Base-by-base conservation (phyloP, 495 filamentous ascomycete genomes). In the Saxispiralis lemnorum region DNA sequence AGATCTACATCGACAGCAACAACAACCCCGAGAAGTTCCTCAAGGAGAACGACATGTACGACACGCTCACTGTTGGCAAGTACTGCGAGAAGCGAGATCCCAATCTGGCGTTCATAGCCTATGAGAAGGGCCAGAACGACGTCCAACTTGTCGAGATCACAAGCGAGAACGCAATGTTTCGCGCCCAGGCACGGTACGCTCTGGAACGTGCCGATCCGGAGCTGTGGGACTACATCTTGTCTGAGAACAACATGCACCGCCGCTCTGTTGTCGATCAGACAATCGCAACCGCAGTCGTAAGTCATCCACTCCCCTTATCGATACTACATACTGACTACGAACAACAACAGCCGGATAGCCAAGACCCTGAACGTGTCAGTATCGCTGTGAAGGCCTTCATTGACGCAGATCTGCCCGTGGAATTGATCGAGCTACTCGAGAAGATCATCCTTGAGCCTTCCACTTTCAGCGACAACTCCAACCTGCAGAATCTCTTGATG, bases 1-100 rank as follows among this genome's bases (percentile, higher is more conserved):
- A 99, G 79, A 96, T 99, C 49, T 99, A 99, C 66, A 99, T 99
- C 51, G 92, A 96, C 62, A 88, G 80, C 60, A 99, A 99, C 70
- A 95, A 94, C 65, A 85, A 93, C 59, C 92, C 92, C 0, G 92
- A 99, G 71, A 88, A 83, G 58, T 99, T 99, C 70, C 68, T 99
- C 37, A 93, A 85, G 68, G 89, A 96, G 64, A 99, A 96, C 59
- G 83, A 95, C 52, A 75, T 89, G 60, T 99, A 99, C 55, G 92
- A 99, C 61, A 78, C 92, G 2, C 65, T 95, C 33, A 75, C 68
- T 16, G 84, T 99, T 48, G 92, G 92, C 53, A 94, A 95, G 63
- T 99, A 99, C 69, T 99, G 92, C 59, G 89, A 93, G 67, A 94
- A 94, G 71, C 82, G 89, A 30, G 92, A 99, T 57, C 92, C 92